Base-by-base conservation (phyloP, 179 eudicot genomes). In the Beta macrorhiza region DNA sequence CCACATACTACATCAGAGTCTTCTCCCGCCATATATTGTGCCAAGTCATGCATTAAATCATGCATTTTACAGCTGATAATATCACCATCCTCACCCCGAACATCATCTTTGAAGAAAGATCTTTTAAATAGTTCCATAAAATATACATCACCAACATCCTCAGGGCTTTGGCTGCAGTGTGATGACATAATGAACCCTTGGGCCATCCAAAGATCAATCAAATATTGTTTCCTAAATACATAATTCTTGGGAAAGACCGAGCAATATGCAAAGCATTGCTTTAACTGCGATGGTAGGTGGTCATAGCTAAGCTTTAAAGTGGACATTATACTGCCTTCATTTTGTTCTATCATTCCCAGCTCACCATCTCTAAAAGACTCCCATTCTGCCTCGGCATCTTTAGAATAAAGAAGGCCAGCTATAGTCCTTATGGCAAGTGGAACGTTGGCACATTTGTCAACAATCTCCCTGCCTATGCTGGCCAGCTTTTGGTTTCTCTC, bases 231-330 rank as follows among this genome's bases (percentile, higher is more conserved):
- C 3, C 15, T 6, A 29, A 65, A 65, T 14, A 11, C 69, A 65
- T 29, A 6, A 65, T 65, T 44, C 69, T 29, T 65, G 15, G 69
- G 69, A 25, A 65, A 65, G 17, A 65, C 4, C 29, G 69, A 14
- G 4, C 69, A 67, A 16, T 67, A 67, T 2, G 71, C 71, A 13
- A 67, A 67, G 49, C 72, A 67, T 15, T 67, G 72, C 72, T 67
- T 67, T 67, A 67, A 6, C 0, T 37, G 72, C 7, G 72, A 13
- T 5, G 72, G 45, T 2, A 67, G 49, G 7, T 67, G 72, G 19
- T 67, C 72, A 67, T 67, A 67, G 49, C 72, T 67, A 3, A 67
- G 72, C 72, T 67, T 67, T 49, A 67, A 67, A 32, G 72, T 67
- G 5, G 72, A 67, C 51, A 67, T 67, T 12, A 67, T 67, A 9